Evolutionary conservation across 441 rosid genomes (phyloP).

Genomic region (Eruca vesicaria): DNA sequence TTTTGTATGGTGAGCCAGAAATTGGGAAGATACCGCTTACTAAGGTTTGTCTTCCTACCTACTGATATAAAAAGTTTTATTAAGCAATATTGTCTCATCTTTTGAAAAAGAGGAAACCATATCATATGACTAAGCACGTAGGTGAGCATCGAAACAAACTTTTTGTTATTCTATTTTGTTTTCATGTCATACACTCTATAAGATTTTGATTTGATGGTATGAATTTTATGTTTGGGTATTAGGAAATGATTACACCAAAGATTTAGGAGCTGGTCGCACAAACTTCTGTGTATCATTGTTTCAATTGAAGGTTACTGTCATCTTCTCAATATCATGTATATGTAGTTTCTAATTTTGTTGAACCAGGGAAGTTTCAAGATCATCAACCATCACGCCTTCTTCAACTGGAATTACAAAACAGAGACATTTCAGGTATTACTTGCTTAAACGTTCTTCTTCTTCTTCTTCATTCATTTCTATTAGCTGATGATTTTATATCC

Average conservation of each 20-base stretch:
- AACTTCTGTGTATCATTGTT: too few species aligned
- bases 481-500: background rate
- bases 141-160: background rate
- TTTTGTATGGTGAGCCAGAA: conserved; percentile 96
- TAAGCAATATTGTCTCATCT: background rate
- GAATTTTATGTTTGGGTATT: background rate
- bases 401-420: background rate
- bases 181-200: background rate
- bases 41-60: conserved; percentile 51
- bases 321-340: background rate
- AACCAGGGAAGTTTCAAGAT: background rate
- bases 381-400: background rate
- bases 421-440: background rate
- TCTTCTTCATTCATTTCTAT: background rate
- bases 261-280: background rate
- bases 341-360: background rate
- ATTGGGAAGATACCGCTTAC: conserved; percentile 95
- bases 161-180: background rate
- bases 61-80: too few species aligned
- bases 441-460: background rate
- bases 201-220: background rate
- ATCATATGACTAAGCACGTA: background rate
- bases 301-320: background rate
- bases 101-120: background rate
- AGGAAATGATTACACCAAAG: background rate